A percentile compares a stretch with the other conserved stretches of the same genome.
Conservation (phyloP, 2,329 filamentous ascomycete genomes). For the Delphinella strobiligena region DNA sequence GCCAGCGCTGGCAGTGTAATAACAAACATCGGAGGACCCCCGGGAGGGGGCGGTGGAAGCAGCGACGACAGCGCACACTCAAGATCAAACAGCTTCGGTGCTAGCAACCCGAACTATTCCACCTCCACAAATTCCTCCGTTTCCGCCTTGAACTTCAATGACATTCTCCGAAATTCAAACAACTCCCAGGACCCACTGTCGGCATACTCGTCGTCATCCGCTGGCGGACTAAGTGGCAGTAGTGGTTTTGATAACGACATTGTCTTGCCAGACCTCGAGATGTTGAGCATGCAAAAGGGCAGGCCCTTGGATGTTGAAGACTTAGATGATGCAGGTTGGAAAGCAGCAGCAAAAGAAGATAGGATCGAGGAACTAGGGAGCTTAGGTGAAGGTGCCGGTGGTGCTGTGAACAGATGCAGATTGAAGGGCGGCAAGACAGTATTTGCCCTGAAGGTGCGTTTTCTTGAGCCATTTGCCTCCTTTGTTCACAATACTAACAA, state of each 20-base stretch:
- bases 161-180: slow-evolving; percentile 48
- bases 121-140: slow-evolving; percentile 71
- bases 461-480: background rate
- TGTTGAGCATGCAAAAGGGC: slow-evolving; percentile 70
- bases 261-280: slow-evolving; percentile 57
- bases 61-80: slow-evolving; percentile 63
- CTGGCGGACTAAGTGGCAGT: slow-evolving; percentile 52
- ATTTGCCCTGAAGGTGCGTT: slow-evolving; percentile 84
- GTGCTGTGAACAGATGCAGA: slow-evolving; percentile 83
- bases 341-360: slow-evolving; percentile 78
- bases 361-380: slow-evolving; percentile 81
- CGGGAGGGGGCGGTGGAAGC: slow-evolving; percentile 57
- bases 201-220: slow-evolving; percentile 53
- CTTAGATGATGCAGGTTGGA: slow-evolving; percentile 88
- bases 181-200: slow-evolving; percentile 84
- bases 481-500: slow-evolving; percentile 3
- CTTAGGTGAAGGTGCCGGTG: slow-evolving; percentile 87
- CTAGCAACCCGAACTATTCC: slow-evolving; percentile 65
- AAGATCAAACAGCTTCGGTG: slow-evolving; percentile 73
- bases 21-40: too few species aligned
- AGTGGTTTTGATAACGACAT: slow-evolving; percentile 64
- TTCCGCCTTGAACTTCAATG: slow-evolving; percentile 71
- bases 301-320: slow-evolving; percentile 84
- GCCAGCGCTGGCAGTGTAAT: too few species aligned
- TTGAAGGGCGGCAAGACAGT: slow-evolving; percentile 86